Percentiles rank a stretch among this genome's conserved stretches.
These are phyloP conservation scores for Selenicereus undatus DNA, from an alignment of 148 eudicot genomes.

Conservation along the genomic window DNA sequence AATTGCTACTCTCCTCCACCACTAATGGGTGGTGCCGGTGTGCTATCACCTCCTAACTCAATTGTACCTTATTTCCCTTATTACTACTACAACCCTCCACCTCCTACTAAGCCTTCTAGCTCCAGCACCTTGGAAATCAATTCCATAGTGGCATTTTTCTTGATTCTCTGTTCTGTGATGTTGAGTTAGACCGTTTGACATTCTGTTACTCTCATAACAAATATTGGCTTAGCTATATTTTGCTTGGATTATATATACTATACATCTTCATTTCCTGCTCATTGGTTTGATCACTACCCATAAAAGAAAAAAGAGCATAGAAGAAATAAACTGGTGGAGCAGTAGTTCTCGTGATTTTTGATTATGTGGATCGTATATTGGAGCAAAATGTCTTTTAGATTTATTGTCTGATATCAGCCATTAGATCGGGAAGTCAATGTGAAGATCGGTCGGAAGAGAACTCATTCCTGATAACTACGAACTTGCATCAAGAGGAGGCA, in stretches of 20 bases:
- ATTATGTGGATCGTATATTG: no score
- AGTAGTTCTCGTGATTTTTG: neutral
- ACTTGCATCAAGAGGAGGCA: neutral
- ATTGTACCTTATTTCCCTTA: constrained; percentile 47
- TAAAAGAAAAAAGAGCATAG: neutral
- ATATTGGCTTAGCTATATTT: neutral
- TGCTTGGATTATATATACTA: neutral
- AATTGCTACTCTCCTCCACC: constrained; percentile 25
- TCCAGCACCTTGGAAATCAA: constrained; percentile 10
- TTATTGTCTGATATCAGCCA: no score
- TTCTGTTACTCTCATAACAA: no score
- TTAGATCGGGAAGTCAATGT: no score
- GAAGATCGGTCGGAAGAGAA: no score
- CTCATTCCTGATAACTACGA: no score
- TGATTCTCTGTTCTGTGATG: neutral
- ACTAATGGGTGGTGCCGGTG: neutral
- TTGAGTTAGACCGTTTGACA: constrained; percentile 7
- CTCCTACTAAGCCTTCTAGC: constrained; percentile 9
- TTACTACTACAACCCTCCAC: constrained; percentile 18
- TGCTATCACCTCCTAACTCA: constrained; percentile 51
- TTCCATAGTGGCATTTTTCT: neutral
- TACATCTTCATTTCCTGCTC: neutral
- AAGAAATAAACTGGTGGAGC: neutral
- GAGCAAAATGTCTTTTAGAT: no score
- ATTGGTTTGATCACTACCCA: neutral